These are phyloP conservation scores for Balamuthia mandrillaris DNA, from an alignment of 208 protist species.

Conservation along the genomic window DNA sequence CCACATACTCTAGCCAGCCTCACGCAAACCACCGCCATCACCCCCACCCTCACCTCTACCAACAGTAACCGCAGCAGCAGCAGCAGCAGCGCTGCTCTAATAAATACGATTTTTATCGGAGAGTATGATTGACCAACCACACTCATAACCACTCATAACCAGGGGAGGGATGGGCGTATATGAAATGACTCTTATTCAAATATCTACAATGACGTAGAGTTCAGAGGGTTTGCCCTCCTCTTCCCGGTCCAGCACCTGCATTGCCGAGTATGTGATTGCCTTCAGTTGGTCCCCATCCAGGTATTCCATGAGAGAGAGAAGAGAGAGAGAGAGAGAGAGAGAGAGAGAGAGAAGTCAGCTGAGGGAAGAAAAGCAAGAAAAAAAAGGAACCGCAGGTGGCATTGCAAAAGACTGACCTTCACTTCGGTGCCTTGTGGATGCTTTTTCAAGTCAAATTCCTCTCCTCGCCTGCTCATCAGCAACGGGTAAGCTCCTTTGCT, in stretches of 20 bases:
- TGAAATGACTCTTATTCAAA: no score
- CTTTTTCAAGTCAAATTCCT: conserved; percentile 30
- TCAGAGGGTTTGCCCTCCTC: conserved; percentile 2
- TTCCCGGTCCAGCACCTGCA: conserved; percentile 24
- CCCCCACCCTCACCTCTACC: no score
- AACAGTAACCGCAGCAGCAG: no score
- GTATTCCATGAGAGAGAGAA: background rate
- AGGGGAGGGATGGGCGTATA: no score
- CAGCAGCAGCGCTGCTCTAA: no score
- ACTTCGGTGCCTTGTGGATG: conserved; percentile 42
- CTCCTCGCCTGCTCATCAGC: background rate
- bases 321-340: background rate
- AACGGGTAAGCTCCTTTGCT: no score
- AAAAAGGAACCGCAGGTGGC: no score
- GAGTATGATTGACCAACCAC: no score
- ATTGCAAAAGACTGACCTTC: conserved; percentile 23
- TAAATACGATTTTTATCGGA: no score
- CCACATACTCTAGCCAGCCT: no score
- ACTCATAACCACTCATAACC: no score
- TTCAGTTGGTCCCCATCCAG: background rate
- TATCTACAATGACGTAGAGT: conserved; percentile 33
- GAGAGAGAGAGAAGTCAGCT: background rate
- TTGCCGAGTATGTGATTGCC: conserved; percentile 30
- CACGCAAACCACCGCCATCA: no score
- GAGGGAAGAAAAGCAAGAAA: background rate